Base-by-base conservation (phyloP, 768 basidiomycete species). In the Phlebiopsis gigantea region DNA sequence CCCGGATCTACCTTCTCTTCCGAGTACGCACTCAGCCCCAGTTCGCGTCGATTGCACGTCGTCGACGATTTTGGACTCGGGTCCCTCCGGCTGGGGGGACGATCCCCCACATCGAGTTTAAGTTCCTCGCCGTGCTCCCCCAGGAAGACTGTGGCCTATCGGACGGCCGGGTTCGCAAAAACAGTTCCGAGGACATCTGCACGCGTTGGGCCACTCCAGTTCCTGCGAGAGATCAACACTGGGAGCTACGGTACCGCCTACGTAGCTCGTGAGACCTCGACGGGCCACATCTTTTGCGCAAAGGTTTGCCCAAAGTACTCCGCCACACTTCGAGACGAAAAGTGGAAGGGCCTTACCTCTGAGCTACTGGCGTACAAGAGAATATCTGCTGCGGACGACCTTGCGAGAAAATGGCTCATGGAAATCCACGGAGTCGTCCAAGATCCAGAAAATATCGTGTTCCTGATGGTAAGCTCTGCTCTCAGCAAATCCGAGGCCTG, bases 351-450 rank as follows among this genome's bases (percentile, higher is more conserved):
- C 14, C 49, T 67, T 46, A 44, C 54, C 9, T 46, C 59, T 5
- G 68, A 69, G 49, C 49, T 63, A n/a, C 48, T 46, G 7, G 61
- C 62, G 52, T 65, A 69, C 61, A 59, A 65, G 60, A 43, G 54
- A 29, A 68, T 69, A 46, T 56, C 67, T 14, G 48, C 51, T 17
- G 49, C 64, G 39, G 52, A 57, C 24, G 57, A 61, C 42, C 44
- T 53, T 41, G 52, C 61, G 54, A 22, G 47, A 44, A 57, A 53
- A 26, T 64, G 62, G 53, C 55, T 69, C 41, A 65, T 66, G 63
- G 64, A 66, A 49, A n/a, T 64, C 12, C 62, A 66, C 49, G 66
- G 61, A 19, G 59, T 65, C 17, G 43, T 69, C 3, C 66, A 69
- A 51, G 62, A 65, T 42, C 53, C 61, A 10, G 26, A 56, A 42